A percentile compares a stretch with the other conserved stretches of the same genome.
Conservation (phyloP, 345 rosid species). For the Durio zibethinus region DNA sequence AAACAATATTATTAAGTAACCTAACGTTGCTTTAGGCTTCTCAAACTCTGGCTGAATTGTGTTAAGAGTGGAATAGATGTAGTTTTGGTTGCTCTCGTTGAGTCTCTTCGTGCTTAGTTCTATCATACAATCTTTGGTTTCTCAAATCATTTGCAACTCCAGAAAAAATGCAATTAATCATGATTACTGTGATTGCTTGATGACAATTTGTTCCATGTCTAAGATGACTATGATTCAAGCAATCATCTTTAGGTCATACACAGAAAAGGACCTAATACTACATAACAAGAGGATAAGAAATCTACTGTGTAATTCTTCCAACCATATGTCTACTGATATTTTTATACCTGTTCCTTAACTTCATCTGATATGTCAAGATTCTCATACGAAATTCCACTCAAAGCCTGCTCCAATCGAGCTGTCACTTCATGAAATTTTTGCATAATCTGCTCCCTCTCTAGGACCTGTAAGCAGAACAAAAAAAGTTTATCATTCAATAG, state of each 20-base stretch:
- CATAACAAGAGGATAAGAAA: not conserved
- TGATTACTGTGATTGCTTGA: not conserved
- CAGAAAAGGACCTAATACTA: not conserved
- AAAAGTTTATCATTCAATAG: not conserved
- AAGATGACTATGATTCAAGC: not conserved
- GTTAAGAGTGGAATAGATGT: not conserved
- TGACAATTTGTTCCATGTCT: not conserved
- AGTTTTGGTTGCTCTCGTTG: not conserved
- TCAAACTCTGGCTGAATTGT: not conserved
- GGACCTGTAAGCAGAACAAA: slow-evolving; percentile 43
- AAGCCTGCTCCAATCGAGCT: slow-evolving; percentile 59
- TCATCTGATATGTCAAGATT: slow-evolving; percentile 89
- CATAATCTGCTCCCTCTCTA: slow-evolving; percentile 79
- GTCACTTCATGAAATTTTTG: slow-evolving; percentile 64
- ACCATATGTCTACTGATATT: not conserved
- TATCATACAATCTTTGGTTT: not conserved
- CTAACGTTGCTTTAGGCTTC: not conserved
- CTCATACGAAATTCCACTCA: slow-evolving; percentile 62
- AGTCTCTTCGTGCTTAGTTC: not conserved
- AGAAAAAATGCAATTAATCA: not conserved
- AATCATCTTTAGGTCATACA: slow-evolving; percentile 8
- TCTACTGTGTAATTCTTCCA: not conserved
- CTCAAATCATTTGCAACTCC: not conserved
- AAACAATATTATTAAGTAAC: not conserved
- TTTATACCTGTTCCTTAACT: slow-evolving; percentile 89